A percentile compares a stretch with the other conserved stretches of the same genome.
phyloP scores from a whole-genome alignment of 73 alveolate genomes.

The Uronychia binucleata region DNA sequence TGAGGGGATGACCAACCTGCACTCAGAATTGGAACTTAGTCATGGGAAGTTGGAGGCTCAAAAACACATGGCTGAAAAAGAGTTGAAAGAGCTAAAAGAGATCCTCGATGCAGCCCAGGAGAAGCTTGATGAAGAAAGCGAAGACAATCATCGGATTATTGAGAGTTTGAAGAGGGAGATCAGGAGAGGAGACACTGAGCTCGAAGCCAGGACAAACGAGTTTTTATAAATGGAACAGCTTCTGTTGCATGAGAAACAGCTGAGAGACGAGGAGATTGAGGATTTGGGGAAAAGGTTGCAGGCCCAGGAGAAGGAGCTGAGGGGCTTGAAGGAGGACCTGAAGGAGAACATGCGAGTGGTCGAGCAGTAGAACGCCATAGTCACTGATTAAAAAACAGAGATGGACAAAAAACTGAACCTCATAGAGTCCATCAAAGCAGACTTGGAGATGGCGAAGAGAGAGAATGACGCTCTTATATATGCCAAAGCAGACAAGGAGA shows the following conservation, averaged over 20 bases:
- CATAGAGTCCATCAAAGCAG: not conserved
- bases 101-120: not conserved
- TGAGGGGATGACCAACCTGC: not conserved
- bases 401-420: not conserved
- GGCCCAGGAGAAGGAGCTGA: not conserved
- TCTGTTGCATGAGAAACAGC: not conserved
- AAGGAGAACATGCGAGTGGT: no score
- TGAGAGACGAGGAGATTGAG: not conserved
- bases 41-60: not conserved
- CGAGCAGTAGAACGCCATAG: not conserved
- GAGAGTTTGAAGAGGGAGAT: not conserved
- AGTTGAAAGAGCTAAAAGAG: not conserved
- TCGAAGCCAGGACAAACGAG: not conserved
- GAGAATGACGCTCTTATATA: no score
- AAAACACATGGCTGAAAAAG: not conserved
- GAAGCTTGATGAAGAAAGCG: not conserved
- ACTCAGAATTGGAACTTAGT: not conserved
- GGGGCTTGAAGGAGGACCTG: no score
- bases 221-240: no score
- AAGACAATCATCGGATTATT: not conserved
- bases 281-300: not conserved
- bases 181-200: not conserved
- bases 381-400: not conserved
- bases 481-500: not conserved
- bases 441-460: not conserved